Conservation (phyloP, 2,329 filamentous ascomycete species). For the Aspergillus versicolor region DNA sequence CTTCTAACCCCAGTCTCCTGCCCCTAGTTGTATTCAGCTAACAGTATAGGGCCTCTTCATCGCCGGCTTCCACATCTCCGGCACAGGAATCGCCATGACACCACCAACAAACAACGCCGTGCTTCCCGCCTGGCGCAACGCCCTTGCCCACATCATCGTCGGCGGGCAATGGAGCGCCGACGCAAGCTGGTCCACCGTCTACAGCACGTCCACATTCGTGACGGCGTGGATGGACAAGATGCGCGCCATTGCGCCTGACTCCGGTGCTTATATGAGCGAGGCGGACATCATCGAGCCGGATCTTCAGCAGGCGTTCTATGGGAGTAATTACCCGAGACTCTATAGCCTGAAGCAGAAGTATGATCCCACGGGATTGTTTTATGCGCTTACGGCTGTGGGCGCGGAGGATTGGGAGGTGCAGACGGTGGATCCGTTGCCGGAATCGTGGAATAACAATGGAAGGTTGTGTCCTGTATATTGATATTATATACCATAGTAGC, state of each 20-base stretch:
- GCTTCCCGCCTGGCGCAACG: slow-evolving; percentile 44
- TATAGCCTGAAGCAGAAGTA: slow-evolving; percentile 30
- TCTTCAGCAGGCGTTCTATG: slow-evolving; percentile 43
- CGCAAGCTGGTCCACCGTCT: slow-evolving; percentile 14
- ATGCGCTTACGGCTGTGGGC: slow-evolving; percentile 22
- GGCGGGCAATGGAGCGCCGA: slow-evolving; percentile 25
- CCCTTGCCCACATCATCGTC: slow-evolving; percentile 40
- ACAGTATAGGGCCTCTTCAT: slow-evolving; percentile 19
- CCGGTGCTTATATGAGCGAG: slow-evolving; percentile 39
- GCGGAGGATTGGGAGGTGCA: slow-evolving; percentile 25
- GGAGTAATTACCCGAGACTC: slow-evolving; percentile 29
- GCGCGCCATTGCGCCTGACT: slow-evolving; percentile 19
- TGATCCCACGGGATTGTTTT: slow-evolving; percentile 33
- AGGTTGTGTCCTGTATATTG: slow-evolving; percentile 14
- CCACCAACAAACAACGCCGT: slow-evolving; percentile 18
- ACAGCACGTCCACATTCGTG: slow-evolving; percentile 14
- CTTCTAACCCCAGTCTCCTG: no score
- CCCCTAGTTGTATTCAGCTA: no score
- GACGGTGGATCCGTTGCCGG: slow-evolving; percentile 15
- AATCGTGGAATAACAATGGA: slow-evolving; percentile 24
- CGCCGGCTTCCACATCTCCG: slow-evolving; percentile 23
- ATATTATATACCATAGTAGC: no score
- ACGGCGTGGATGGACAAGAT: slow-evolving; percentile 22
- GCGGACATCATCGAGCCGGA: slow-evolving; percentile 40
- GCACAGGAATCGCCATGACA: slow-evolving; percentile 18